phyloP scores from a whole-genome alignment of 2,329 filamentous ascomycete genomes.

The Chaetomiaceae sp. region DNA sequence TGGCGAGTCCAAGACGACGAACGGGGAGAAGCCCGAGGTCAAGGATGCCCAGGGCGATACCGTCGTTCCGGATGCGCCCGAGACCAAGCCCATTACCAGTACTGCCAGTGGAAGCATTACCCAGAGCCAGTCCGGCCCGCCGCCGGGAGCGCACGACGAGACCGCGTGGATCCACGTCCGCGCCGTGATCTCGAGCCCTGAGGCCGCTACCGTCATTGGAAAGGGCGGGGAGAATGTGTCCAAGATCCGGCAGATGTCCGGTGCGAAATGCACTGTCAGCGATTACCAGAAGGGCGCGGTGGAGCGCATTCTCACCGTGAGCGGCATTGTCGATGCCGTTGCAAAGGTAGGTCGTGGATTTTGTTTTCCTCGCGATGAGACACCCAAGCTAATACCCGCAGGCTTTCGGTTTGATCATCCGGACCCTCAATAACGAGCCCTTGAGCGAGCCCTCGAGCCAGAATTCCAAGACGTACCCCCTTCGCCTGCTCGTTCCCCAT shows the following conservation, averaged over 20 bases:
- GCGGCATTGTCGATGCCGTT: conserved; percentile 90
- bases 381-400: conserved; percentile 37
- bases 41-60: conserved; percentile 64
- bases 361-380: neutral
- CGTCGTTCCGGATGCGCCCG: conserved; percentile 60
- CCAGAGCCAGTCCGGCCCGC: conserved; percentile 38
- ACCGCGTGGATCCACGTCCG: conserved; percentile 95
- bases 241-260: conserved; percentile 89
- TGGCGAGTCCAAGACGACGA: conserved; percentile 47
- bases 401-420: conserved; percentile 97
- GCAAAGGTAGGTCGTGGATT: conserved; percentile 65
- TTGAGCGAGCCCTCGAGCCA: conserved; percentile 82
- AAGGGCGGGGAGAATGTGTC: conserved; percentile 99
- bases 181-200: conserved; percentile 93
- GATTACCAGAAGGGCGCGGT: conserved; percentile 97
- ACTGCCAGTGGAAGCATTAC: conserved; percentile 37
- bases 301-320: conserved; percentile 95
- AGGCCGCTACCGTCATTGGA: conserved; percentile 95
- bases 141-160: conserved; percentile 70
- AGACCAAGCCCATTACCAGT: conserved; percentile 46
- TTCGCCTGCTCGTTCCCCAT: conserved; percentile 91
- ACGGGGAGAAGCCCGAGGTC: conserved; percentile 44
- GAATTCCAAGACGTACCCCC: conserved; percentile 94
- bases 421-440: conserved; percentile 95
- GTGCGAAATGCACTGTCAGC: conserved; percentile 97